Evolutionary conservation across 2,329 filamentous ascomycete species (phyloP), one percentile per base, ranked within the genome.

Genomic region (Xylaria multiplex): DNA sequence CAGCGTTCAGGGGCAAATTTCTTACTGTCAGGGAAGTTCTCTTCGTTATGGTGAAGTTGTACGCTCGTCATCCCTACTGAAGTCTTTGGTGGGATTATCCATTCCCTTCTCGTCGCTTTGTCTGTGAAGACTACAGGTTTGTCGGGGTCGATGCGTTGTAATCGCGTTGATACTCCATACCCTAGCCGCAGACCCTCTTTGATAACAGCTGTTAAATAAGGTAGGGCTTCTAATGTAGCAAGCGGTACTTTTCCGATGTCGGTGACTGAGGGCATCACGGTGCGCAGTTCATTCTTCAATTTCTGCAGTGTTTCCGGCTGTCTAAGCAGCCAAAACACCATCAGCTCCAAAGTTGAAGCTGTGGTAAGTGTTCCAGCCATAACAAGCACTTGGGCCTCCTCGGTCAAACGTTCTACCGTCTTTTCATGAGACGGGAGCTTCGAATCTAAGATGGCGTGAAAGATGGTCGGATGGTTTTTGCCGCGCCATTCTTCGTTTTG

Each of bases 1-100:
- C 67, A 69, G 24, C 67, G 60, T 48, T 69, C 67, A n/a, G 67
- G 60, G 2, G 55, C 30, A 37, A 69, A 69, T 5, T 19, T 52
- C 5, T 57, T 48, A 24, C 55, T 56, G 24, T 69, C 58, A 2
- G 50, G 49, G 57, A 60, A 69, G 32, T 64, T 55, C 14, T 42
- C 43, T 11, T 64, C 56, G 32, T 69, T 46, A 48, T 67, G 57
- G 43, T 62, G 57, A n/a, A 69, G 49, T 40, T 53, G 48, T 8
- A 48, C 56, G 42, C 45, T 57, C 37, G 64, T 57, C 54, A 69
- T 67, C 19, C 63, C 52, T 7, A 64, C 56, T 3, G 64, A 55
- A 6, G 56, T 62, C 45, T 57, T 62, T 4, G 66, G 45, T n/a
- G 64, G 64, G 5, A 66, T 66, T 40, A 42, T 30, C 64, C 64